These are phyloP conservation scores for Fraxinus dipetala DNA, from an alignment of 305 asterid genomes.

Conservation along the genomic window DNA sequence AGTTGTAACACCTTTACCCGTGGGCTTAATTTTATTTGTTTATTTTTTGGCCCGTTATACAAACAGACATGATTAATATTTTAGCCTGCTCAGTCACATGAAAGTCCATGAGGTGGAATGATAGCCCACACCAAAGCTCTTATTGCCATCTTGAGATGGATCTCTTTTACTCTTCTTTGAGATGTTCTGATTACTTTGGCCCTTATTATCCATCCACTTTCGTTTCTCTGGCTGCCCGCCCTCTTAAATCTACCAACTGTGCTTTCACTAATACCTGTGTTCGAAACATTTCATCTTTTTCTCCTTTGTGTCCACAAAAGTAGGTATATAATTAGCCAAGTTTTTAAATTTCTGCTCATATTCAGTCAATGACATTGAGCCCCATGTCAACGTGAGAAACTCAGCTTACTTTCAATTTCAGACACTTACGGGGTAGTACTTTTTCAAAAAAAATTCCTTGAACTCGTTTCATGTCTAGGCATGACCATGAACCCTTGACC, in stretches of 20 bases:
- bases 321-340: neutral
- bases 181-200: neutral
- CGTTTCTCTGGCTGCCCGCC: neutral
- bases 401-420: too few relatives aligned
- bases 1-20: neutral
- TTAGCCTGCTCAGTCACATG: neutral
- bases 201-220: neutral
- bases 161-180: neutral
- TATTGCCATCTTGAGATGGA: neutral
- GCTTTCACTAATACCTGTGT: neutral
- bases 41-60: neutral
- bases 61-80: too few relatives aligned
- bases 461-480: neutral
- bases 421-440: neutral
- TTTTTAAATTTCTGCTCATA: neutral
- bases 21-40: neutral
- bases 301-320: neutral
- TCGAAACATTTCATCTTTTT: neutral
- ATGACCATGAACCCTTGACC: neutral
- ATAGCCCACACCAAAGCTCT: neutral
- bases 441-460: neutral
- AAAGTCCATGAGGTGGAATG: neutral
- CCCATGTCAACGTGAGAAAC: neutral
- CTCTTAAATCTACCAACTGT: neutral
- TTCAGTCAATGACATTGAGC: neutral